Evolutionary conservation across 31 red algal species (phyloP), one percentile per base, ranked within the genome.

Genomic region (Bonnemaisonia californica): DNA sequence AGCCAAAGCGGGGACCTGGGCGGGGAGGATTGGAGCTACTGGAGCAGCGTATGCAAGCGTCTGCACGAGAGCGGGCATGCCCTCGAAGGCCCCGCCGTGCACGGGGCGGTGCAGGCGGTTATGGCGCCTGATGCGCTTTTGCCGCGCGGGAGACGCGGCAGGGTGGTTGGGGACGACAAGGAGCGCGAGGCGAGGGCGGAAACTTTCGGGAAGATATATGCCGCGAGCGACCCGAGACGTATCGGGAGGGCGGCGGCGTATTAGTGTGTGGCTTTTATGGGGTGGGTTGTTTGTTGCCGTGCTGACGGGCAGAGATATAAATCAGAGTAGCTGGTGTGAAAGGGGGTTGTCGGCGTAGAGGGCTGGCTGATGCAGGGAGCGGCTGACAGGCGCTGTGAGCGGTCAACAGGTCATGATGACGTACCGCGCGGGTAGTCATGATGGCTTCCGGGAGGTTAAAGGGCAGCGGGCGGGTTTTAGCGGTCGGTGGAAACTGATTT

Each of bases 181-280:
- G 59, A 16, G 9, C 12, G n/a, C 28, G n/a, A n/a, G n/a, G n/a
- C n/a, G n/a, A n/a, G n/a, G n/a, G 35, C 27, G 16, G 71, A 62
- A 39, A 77, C 38, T 48, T 75, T 67, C 23, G 75, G 85, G 13
- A 67, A 40, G 42, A 33, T 91, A 18, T 96, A 89, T 71, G 94
- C 88, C 23, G 88, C 87, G n/a, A 92, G 88, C 71, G 94, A 96
- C 47, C 94, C 88, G 12, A 42, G 94, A 45, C 80, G 90, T 58
- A 77, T 86, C 41, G 94, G 94, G 62, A 72, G 75, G 57, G 94
- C 94, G 4, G 94, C 94, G 32, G 94, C 94, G 30, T 94, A 94
- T 73, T 93, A 56, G 78, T 51, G 45, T 51, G 45, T n/a, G n/a
- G n/a, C n/a, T n/a, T n/a, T n/a, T n/a, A n/a, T n/a, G n/a, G n/a